Evolutionary conservation across 148 eudicot genomes (phyloP).

Genomic region (Silene conica): DNA sequence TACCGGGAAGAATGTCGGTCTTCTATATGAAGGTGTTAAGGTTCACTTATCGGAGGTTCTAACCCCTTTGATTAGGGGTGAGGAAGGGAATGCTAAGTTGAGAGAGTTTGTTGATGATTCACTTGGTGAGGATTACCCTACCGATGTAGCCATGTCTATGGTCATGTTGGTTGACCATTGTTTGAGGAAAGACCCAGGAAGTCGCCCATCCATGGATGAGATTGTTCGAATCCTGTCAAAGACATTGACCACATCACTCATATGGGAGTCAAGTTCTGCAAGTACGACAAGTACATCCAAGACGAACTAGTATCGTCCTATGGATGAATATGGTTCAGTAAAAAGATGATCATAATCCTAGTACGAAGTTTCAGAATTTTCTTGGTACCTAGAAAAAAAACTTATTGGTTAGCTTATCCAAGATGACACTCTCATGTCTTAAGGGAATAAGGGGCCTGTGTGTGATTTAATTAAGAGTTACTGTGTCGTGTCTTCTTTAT

Average conservation of each 20-base stretch:
- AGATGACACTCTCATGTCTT: not conserved
- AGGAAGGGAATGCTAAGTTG: constrained; percentile 25
- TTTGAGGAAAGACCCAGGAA: constrained; percentile 48
- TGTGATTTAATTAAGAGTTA: not conserved
- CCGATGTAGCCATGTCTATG: constrained; percentile 43
- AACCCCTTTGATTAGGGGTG: constrained; percentile 27
- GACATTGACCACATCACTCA: constrained; percentile 32
- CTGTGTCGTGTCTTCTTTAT: not conserved
- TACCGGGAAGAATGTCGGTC: constrained; percentile 53
- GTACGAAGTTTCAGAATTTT: too few species aligned
- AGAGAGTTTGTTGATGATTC: constrained; percentile 44
- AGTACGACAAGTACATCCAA: constrained; percentile 14
- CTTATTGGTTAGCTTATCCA: not conserved
- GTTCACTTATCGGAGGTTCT: constrained; percentile 41
- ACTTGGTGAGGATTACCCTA: constrained; percentile 43
- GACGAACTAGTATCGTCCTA: not conserved
- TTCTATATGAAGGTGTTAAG: constrained; percentile 36
- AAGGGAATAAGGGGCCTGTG: not conserved
- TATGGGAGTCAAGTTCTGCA: constrained; percentile 28
- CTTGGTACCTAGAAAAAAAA: not conserved
- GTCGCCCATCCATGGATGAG: constrained; percentile 50
- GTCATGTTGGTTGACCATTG: constrained; percentile 47
- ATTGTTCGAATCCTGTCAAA: constrained; percentile 42
- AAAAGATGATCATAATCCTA: not conserved
- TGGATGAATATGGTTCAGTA: not conserved